These are phyloP conservation scores for Linum trigynum DNA, from an alignment of 345 rosid species.

Conservation along the genomic window DNA sequence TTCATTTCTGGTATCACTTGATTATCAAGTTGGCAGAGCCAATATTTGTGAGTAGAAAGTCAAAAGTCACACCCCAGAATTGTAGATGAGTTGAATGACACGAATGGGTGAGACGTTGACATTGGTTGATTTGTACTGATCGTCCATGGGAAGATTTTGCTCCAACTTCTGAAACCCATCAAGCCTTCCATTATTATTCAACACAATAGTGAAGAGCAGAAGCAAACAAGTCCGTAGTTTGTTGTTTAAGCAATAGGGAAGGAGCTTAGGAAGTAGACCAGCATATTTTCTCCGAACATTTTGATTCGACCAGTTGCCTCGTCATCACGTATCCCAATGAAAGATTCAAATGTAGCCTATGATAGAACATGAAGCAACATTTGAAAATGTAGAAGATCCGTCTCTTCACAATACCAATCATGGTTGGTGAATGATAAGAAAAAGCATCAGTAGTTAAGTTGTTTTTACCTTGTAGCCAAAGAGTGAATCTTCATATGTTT, in stretches of 20 bases:
- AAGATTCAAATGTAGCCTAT: conserved; percentile 75
- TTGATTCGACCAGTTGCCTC: conserved; percentile 70
- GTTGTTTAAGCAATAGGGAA: background rate
- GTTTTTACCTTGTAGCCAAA: conserved; percentile 85
- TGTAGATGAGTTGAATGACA: conserved; percentile 68
- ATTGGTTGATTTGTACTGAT: conserved; percentile 59
- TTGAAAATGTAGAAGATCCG: conserved; percentile 8
- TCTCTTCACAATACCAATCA: conserved; percentile 38
- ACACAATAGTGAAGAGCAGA: background rate
- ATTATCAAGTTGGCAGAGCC: background rate
- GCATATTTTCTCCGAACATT: conserved; percentile 77
- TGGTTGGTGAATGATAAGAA: no score
- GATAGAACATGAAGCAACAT: conserved; percentile 6
- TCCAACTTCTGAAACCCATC: conserved; percentile 49
- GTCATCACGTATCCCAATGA: conserved; percentile 81
- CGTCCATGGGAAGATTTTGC: conserved; percentile 76
- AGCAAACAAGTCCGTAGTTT: conserved; percentile 13
- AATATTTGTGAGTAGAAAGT: background rate
- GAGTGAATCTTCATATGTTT: conserved; percentile 83
- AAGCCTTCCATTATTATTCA: background rate
- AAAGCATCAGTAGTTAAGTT: background rate
- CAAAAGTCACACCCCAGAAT: conserved; percentile 60
- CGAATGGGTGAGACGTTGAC: conserved; percentile 87
- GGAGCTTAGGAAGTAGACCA: conserved; percentile 28
- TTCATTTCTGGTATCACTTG: background rate